Conservation (phyloP, 2,329 filamentous ascomycete genomes). For the Lecanosticta acicola region DNA sequence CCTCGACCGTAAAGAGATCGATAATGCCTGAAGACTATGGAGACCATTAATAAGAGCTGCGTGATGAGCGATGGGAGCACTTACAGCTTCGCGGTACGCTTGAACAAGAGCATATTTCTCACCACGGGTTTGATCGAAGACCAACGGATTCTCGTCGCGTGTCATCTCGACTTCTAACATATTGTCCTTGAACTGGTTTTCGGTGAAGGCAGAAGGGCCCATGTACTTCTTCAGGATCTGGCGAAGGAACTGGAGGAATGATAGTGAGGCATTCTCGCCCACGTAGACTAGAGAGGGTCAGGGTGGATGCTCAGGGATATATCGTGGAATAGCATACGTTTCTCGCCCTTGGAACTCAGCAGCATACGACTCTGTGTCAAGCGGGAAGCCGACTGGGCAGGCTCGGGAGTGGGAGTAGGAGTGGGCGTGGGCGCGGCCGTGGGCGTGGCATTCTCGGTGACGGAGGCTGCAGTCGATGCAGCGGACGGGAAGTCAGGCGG, state of each 20-base stretch:
- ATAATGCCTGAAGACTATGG: conserved; percentile 40
- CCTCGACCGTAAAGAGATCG: conserved; percentile 32
- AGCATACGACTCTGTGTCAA: conserved; percentile 40
- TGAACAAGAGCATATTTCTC: conserved; percentile 30
- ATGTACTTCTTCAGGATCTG: conserved; percentile 46
- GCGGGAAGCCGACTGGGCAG: conserved; percentile 11
- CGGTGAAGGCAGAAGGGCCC: conserved; percentile 51
- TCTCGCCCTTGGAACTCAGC: conserved; percentile 49
- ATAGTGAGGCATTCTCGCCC: conserved; percentile 49
- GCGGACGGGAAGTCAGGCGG: neutral
- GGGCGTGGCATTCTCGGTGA: conserved; percentile 11
- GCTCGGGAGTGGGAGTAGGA: too few relatives aligned
- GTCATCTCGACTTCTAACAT: conserved; percentile 46
- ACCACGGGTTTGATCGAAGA: conserved; percentile 30
- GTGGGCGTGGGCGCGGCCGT: too few relatives aligned
- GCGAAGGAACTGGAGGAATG: conserved; percentile 52
- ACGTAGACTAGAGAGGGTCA: conserved; percentile 39
- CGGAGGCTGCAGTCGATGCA: conserved; percentile 4
- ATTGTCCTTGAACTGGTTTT: conserved; percentile 46
- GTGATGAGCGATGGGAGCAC: neutral
- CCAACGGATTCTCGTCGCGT: conserved; percentile 14
- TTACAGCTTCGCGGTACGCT: conserved; percentile 33
- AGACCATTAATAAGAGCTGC: conserved; percentile 19
- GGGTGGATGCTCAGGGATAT: neutral
- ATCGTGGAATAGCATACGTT: conserved; percentile 34